These are phyloP conservation scores for Cajanus cajan DNA, from an alignment of 306 rosid genomes.

Conservation along the genomic window DNA sequence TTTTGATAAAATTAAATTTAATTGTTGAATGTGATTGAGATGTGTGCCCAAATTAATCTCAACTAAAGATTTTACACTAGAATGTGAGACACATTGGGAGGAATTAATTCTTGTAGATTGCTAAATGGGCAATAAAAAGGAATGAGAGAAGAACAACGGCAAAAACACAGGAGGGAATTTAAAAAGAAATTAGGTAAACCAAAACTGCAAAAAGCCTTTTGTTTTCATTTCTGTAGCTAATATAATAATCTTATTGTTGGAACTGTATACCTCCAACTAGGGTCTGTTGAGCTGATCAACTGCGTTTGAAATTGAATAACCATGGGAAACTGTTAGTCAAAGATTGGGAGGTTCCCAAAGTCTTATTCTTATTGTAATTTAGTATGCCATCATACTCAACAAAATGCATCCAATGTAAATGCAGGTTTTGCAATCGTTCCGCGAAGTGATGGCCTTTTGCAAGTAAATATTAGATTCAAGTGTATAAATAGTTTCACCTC, in stretches of 20 bases:
- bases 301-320: slow-evolving; percentile 55
- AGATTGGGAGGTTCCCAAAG: slow-evolving; percentile 39
- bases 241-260: slow-evolving; percentile 14
- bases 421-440: too few species aligned
- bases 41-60: background rate
- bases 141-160: background rate
- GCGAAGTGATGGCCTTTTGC: too few species aligned
- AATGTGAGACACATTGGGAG: background rate
- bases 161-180: slow-evolving; percentile 4
- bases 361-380: slow-evolving; percentile 52
- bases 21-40: background rate
- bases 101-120: background rate
- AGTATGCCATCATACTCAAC: slow-evolving; percentile 73
- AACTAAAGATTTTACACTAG: background rate
- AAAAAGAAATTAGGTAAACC: background rate
- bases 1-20: background rate
- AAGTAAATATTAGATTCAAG: too few species aligned
- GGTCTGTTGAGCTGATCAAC: slow-evolving; percentile 60
- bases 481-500: too few species aligned
- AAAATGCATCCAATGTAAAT: slow-evolving; percentile 87
- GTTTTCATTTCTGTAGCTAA: slow-evolving; percentile 14
- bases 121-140: background rate
- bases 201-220: background rate
- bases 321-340: slow-evolving; percentile 43
- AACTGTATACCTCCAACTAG: slow-evolving; percentile 55